Conservation (phyloP, 495 filamentous ascomycete species). For the Saxophila tyrrhenica region DNA sequence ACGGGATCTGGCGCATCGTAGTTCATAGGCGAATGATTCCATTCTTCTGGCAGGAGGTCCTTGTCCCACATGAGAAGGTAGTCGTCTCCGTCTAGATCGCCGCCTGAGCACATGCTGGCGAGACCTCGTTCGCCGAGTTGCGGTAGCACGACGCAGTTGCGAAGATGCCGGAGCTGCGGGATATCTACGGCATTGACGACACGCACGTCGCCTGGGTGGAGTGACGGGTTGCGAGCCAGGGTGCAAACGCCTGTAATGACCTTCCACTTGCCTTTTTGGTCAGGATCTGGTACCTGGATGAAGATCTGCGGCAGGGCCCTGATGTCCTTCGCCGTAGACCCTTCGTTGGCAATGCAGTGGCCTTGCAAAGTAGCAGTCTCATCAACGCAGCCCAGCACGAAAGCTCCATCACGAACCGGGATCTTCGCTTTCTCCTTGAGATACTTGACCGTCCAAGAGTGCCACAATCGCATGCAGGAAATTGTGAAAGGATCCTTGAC, state of each 20-base stretch:
- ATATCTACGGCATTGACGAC: constrained; percentile 76
- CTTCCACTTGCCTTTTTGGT: constrained; percentile 40
- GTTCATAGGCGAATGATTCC: constrained; percentile 65
- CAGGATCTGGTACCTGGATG: constrained; percentile 51
- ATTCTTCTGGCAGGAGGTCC: constrained; percentile 56
- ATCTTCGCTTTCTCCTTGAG: constrained; percentile 92
- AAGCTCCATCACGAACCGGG: constrained; percentile 67
- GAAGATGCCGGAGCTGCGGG: constrained; percentile 58
- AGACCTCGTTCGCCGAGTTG: constrained; percentile 73
- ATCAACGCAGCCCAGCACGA: constrained; percentile 79
- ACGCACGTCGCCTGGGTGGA: constrained; percentile 88
- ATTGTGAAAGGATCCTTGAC: constrained; percentile 68
- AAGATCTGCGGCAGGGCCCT: constrained; percentile 71
- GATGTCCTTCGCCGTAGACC: constrained; percentile 28
- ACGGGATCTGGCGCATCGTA: constrained; percentile 45
- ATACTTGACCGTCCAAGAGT: constrained; percentile 30
- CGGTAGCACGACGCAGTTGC: constrained; percentile 79
- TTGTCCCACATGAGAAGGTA: constrained; percentile 89
- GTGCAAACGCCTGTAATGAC: constrained; percentile 71
- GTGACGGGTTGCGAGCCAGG: constrained; percentile 82
- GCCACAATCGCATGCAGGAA: constrained; percentile 41
- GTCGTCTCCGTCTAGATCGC: constrained; percentile 93
- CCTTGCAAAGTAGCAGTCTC: constrained; percentile 69
- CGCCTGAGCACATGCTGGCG: constrained; percentile 88
- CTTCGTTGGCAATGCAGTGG: constrained; percentile 37